Base-by-base conservation (phyloP, 2,329 filamentous ascomycete genomes). In the Fusarium kyushuense region DNA sequence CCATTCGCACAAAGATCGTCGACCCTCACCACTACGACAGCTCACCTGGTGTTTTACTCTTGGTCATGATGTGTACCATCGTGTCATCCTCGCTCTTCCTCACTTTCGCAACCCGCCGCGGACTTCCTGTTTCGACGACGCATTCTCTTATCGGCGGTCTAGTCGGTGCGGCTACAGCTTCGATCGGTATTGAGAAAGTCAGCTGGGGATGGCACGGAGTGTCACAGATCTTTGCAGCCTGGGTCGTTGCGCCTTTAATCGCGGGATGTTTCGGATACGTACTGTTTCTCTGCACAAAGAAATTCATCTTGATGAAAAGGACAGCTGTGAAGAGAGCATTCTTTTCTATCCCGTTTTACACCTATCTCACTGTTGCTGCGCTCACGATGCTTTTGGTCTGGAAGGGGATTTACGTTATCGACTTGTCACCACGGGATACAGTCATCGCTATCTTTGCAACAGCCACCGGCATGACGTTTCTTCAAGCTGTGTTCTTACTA, bases 1-100 rank as follows among this genome's bases (percentile, higher is more conserved):
- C 87, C 9, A 89, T 89, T 83, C 71, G 83, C 79, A 77, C 84
- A 84, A 67, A 89, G 55, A 80, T 86, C 58, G 79, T 86, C 64
- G 77, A 79, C 13, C 79, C 79, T 32, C 72, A 79, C 14, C 74
- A 80, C 30, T 87, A 85, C 71, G 86, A 86, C 55, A 83, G 89
- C 49, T 84, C 89, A 64, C 79, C 82, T 45, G 9, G 85, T 79
- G 52, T 87, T 86, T 82, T 81, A 80, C 16, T 87, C 61, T 79
- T 87, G 25, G 76, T 83, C 58, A 87, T 88, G 82, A 82, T 85
- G 69, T 86, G 84, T 67, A 83, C 84, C 30, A 79, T 86, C 54
- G 71, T 86, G 43, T 83, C 81, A 6, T 86, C 80, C 0, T 83
- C 84, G 1, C 72, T 82, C n/a, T 87, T 84, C 64, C 79, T 87